Evolutionary conservation across 495 filamentous ascomycete species (phyloP).

Genomic region (Umbilicaria muhlenbergii): DNA sequence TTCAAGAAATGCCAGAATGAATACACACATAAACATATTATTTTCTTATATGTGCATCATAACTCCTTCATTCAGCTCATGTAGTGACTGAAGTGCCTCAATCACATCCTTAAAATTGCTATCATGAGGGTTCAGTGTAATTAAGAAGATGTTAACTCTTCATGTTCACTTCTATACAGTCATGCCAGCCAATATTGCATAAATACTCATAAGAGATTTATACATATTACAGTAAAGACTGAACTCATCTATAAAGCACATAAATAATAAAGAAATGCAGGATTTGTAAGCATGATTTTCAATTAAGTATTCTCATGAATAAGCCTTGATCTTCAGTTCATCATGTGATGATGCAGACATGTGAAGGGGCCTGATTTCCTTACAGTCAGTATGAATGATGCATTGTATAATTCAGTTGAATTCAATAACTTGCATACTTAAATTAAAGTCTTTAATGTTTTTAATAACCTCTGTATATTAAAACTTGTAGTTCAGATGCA

Average conservation of each 20-base stretch:
- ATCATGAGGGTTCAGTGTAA: not conserved
- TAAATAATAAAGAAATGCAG: not conserved
- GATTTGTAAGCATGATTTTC: no score
- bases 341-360: no score
- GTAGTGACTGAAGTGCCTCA: not conserved
- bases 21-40: not conserved
- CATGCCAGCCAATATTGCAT: not conserved
- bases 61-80: not conserved
- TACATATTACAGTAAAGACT: not conserved
- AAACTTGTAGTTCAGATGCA: no score
- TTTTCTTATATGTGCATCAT: not conserved
- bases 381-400: no score
- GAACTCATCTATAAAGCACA: not conserved
- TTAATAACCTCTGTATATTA: no score
- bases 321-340: no score
- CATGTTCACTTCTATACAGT: no score
- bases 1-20: not conserved
- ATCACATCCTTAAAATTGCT: conserved; percentile 1
- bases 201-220: not conserved
- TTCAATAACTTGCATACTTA: no score
- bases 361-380: no score
- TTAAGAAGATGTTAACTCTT: not conserved
- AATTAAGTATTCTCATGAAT: no score
- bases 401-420: no score
- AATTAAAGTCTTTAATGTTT: no score